Base-by-base conservation (phyloP, 1,139 yeast species). In the Yamadazyma trypodendri region DNA sequence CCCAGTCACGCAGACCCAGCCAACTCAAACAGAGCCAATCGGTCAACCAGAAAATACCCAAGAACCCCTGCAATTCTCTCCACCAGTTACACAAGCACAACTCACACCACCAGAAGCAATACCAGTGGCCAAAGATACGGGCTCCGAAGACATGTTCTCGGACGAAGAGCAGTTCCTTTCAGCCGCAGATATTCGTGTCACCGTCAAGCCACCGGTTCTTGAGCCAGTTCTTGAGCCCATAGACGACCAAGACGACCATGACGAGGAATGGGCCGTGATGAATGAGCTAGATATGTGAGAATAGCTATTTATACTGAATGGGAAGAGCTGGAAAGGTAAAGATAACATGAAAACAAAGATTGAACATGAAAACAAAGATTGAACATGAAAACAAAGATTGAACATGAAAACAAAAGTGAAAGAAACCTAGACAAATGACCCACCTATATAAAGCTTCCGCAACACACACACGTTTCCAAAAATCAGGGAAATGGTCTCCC, bases 401-500 rank as follows among this genome's bases (percentile, higher is more conserved):
- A n/a, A n/a, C n/a, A n/a, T n/a, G n/a, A n/a, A n/a, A n/a, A n/a
- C n/a, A n/a, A n/a, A n/a, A n/a, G n/a, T n/a, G n/a, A n/a, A n/a
- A n/a, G n/a, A n/a, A n/a, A n/a, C n/a, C n/a, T n/a, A n/a, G n/a
- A 18, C 21, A 11, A 11, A 5, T 36, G 36, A 43, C 14, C 34
- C 39, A 27, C 36, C 42, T 34, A 70, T 58, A 55, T 67, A 71
- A 29, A 71, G 57, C 48, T 64, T 63, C 43, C 78, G 63, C 38
- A 71, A 57, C 11, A 67, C 54, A 28, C 68, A 52, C 3, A 68
- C 64, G 48, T 65, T 63, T 35, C 58, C 61, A 42, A 61, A 71
- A 6, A 79, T 67, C 34, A 67, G 68, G 31, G 79, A 77, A 21
- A 80, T 63, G 37, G 68, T 68, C 2, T 64, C 68, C 1, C 67